phyloP scores from a whole-genome alignment of 2,329 filamentous ascomycete genomes.

The Cytospora piceae region DNA sequence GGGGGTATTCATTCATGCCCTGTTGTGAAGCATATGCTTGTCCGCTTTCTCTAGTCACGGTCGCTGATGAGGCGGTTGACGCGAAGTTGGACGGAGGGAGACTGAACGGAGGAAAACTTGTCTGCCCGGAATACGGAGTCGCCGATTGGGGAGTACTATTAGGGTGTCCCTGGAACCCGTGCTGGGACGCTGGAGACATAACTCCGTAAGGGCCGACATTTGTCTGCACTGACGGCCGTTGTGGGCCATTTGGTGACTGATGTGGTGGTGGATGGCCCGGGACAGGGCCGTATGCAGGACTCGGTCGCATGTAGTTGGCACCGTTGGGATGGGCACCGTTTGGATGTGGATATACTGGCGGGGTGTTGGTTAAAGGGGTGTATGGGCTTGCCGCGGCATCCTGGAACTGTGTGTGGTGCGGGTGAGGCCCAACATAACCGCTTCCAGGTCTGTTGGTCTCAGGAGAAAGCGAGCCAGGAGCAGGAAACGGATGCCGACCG shows the following conservation, averaged over 20 bases:
- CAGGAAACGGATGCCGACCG: constrained; percentile 45
- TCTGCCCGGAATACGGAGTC: constrained; percentile 57
- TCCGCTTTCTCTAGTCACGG: constrained; percentile 41
- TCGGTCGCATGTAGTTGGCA: constrained; percentile 50
- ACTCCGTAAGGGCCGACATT: constrained; percentile 55
- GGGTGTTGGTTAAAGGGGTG: constrained; percentile 50
- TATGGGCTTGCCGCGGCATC: constrained; percentile 50
- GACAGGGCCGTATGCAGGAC: constrained; percentile 41
- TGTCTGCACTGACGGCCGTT: constrained; percentile 52
- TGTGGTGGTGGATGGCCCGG: constrained; percentile 41
- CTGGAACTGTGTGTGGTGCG: constrained; percentile 50
- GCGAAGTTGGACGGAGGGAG: constrained; percentile 64
- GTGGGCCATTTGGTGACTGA: constrained; percentile 48
- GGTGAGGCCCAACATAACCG: constrained; percentile 46
- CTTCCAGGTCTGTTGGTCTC: constrained; percentile 50
- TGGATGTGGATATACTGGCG: constrained; percentile 42
- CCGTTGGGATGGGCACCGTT: constrained; percentile 42
- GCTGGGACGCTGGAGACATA: constrained; percentile 57
- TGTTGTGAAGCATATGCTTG: constrained; percentile 41
- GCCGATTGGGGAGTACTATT: constrained; percentile 50
- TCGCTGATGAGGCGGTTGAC: constrained; percentile 43
- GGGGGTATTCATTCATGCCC: constrained; percentile 46
- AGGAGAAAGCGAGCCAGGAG: constrained; percentile 51
- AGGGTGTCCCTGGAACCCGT: constrained; percentile 53
- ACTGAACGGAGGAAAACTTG: constrained; percentile 66